Percentiles rank a stretch among this genome's conserved stretches.
These are phyloP conservation scores for Persicaria tinctoria DNA, from an alignment of 148 eudicot species.

Conservation along the genomic window DNA sequence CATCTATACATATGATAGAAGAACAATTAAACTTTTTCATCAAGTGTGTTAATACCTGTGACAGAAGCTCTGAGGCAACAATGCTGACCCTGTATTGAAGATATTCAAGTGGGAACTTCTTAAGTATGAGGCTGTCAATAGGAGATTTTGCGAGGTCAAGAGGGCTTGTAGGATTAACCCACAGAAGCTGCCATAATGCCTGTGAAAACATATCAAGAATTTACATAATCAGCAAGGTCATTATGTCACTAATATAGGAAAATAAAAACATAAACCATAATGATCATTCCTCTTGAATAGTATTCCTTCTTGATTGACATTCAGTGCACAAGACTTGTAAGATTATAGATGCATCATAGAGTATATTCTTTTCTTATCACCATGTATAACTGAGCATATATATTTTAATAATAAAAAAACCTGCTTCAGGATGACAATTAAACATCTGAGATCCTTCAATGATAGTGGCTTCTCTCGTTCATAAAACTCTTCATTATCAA, in stretches of 20 bases:
- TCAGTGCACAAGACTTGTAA: neutral
- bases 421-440: conserved; percentile 88
- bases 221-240: neutral
- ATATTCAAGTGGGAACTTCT: conserved; percentile 66
- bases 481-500: conserved; percentile 97
- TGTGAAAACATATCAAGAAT: conserved; percentile 20
- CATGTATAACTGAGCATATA: neutral
- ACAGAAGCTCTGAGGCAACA: conserved; percentile 82
- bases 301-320: neutral
- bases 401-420: conserved; percentile 24
- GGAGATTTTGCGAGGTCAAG: conserved; percentile 33
- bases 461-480: conserved; percentile 90
- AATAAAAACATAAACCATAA: neutral
- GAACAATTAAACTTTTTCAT: neutral
- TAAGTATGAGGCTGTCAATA: conserved; percentile 30
- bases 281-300: neutral
- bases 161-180: conserved; percentile 68
- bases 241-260: neutral
- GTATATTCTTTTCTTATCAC: neutral
- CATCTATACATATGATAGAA: neutral
- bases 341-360: neutral
- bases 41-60: conserved; percentile 55
- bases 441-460: conserved; percentile 67
- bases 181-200: conserved; percentile 95
- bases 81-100: conserved; percentile 74